Percentiles rank a stretch among this genome's conserved stretches.
These are phyloP conservation scores for Pythium utonaiense DNA, from an alignment of 352 stramenopile species.

Conservation along the genomic window DNA sequence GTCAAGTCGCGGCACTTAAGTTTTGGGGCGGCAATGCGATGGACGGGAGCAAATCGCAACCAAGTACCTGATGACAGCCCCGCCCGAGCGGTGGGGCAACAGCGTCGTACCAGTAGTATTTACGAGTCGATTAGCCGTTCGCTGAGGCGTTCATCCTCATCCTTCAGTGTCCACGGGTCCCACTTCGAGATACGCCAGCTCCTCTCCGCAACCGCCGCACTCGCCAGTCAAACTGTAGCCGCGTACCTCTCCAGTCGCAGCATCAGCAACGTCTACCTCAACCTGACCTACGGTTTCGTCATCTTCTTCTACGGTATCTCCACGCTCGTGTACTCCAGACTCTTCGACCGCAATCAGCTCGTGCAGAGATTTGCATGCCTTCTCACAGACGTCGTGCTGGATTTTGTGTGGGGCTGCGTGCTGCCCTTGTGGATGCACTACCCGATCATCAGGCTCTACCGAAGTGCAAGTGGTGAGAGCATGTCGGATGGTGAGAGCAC, in stretches of 20 bases:
- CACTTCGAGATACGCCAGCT: conserved; percentile 9
- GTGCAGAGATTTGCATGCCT: conserved; percentile 15
- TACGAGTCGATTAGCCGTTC: no score
- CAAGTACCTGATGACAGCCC: no score
- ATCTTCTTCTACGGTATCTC: conserved; percentile 18
- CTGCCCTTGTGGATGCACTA: conserved; percentile 22
- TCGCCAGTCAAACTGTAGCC: conserved; percentile 7
- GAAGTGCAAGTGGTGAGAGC: not conserved
- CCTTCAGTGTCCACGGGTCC: conserved; percentile 10
- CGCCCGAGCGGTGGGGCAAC: no score
- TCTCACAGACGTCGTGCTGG: conserved; percentile 19
- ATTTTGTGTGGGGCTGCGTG: conserved; percentile 25
- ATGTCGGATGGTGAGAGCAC: conserved; percentile 6
- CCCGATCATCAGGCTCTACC: conserved; percentile 9
- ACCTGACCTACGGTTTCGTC: conserved; percentile 13
- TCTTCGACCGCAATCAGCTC: not conserved
- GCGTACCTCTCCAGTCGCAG: conserved; percentile 10
- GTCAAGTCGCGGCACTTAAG: not conserved
- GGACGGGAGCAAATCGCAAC: no score
- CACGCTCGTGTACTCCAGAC: not conserved
- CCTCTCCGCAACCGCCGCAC: not conserved
- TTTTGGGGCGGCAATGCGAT: not conserved
- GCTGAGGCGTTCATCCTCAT: not conserved
- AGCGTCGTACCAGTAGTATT: no score
- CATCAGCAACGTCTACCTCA: conserved; percentile 18